A percentile compares a stretch with the other conserved stretches of the same genome.
Evolutionary conservation across 176 grass and related monocot genomes (phyloP).

Genomic region (Coix lacrymajobi): DNA sequence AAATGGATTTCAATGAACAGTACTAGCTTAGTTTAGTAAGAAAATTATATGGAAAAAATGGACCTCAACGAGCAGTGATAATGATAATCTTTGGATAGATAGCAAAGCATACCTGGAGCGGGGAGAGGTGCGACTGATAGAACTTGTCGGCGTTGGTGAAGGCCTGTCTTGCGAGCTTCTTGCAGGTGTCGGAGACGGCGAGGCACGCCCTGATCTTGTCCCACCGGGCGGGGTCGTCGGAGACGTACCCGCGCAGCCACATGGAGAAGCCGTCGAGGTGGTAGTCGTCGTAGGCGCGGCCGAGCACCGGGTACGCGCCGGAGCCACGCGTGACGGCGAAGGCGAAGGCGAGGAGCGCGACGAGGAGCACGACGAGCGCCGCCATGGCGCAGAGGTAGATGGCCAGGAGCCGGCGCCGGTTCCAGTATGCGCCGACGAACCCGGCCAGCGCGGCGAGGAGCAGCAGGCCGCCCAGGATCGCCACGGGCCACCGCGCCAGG

Average conservation of each 20-base stretch:
- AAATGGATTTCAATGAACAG: not conserved
- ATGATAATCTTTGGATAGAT: too few species aligned
- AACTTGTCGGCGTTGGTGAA: slow-evolving; percentile 56
- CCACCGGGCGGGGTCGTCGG: slow-evolving; percentile 53
- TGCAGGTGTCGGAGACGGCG: slow-evolving; percentile 60
- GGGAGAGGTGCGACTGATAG: slow-evolving; percentile 55
- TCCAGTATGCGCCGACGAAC: slow-evolving; percentile 89
- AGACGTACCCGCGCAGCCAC: slow-evolving; percentile 71
- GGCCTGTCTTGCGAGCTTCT: slow-evolving; percentile 44
- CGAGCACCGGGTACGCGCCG: slow-evolving; percentile 48
- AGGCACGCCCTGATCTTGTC: slow-evolving; percentile 61
- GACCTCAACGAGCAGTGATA: not conserved
- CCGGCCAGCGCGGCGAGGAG: slow-evolving; percentile 75
- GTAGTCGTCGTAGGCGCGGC: slow-evolving; percentile 77
- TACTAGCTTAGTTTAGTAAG: too few species aligned
- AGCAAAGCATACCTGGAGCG: slow-evolving; percentile 75
- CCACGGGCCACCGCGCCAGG: slow-evolving; percentile 79
- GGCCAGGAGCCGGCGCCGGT: slow-evolving; percentile 69
- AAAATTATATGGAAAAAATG: too few species aligned
- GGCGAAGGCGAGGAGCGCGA: slow-evolving; percentile 72
- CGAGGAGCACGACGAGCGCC: slow-evolving; percentile 59
- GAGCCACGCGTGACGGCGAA: slow-evolving; percentile 69
- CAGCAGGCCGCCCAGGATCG: slow-evolving; percentile 78
- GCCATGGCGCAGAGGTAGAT: slow-evolving; percentile 95
- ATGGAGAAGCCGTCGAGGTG: slow-evolving; percentile 69